Evolutionary conservation across 1,284 basidiomycete species (phyloP).

Genomic region (Termitomyces sp.): DNA sequence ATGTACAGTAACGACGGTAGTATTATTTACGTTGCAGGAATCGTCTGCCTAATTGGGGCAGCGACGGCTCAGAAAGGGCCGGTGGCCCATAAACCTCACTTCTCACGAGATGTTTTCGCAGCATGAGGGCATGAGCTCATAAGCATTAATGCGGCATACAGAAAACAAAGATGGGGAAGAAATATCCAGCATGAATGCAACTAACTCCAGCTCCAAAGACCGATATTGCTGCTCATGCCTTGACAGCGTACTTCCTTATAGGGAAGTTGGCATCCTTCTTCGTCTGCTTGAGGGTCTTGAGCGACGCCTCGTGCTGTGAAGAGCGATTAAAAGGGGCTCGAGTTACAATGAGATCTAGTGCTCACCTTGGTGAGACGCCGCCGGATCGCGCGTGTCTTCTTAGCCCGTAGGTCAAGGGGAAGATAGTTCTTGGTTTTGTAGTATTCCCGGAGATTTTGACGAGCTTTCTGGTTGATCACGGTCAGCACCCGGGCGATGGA

Average conservation of each 20-base stretch:
- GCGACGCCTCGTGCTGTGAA: constrained; percentile 69
- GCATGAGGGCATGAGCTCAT: constrained; percentile 16
- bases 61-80: neutral
- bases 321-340: constrained; percentile 12
- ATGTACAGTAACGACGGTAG: too few relatives aligned
- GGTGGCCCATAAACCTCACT: neutral
- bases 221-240: constrained; percentile 53
- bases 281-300: constrained; percentile 85
- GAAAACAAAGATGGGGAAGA: constrained; percentile 17
- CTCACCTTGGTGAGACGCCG: constrained; percentile 87
- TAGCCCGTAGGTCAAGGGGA: constrained; percentile 95
- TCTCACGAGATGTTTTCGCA: constrained; percentile 1
- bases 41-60: too few relatives aligned
- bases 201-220: constrained; percentile 16
- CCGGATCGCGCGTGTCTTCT: constrained; percentile 99
- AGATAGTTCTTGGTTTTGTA: constrained; percentile 98
- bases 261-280: constrained; percentile 97
- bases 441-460: constrained; percentile 94
- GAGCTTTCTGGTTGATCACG: constrained; percentile 97
- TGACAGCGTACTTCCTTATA: constrained; percentile 77
- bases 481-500: constrained; percentile 98
- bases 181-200: constrained; percentile 15
- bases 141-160: constrained; percentile 19
- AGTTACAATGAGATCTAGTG: constrained; percentile 1
- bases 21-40: too few relatives aligned